Evolutionary conservation across 257 asterid species (phyloP), one percentile per base, ranked within the genome.

Genomic region (Primulina eburnea): DNA sequence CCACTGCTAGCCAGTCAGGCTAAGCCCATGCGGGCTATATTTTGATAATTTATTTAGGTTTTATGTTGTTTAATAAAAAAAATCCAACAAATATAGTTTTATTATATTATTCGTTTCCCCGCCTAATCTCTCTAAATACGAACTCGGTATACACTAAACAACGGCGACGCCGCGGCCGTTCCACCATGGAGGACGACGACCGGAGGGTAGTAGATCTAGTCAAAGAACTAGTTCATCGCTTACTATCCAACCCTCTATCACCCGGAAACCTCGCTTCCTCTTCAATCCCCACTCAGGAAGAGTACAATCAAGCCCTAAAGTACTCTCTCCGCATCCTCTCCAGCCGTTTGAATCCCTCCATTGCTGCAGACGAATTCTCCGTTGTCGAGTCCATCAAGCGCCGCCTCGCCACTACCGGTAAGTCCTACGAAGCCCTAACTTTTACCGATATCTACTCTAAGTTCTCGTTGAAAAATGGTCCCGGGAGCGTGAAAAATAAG

Each of bases 331-430:
- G 99, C 68, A 87, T 94, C 62, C 92, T 94, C 62, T 88, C 92
- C 68, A 91, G 99, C 74, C 92, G 97, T 60, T 86, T 94, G 95
- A 82, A 88, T 28, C 95, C 96, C 3, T 88, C 97, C 57, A 85
- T 91, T 74, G 74, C 87, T 6, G 70, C 85, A 1, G 95, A 91
- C 72, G 96, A 84, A 14, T 74, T 88, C 64, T 86, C 99, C 57
- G 81, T 94, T 88, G 96, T 87, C 35, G 97, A 94, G 84, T 91
- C 98, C 56, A 88, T 94, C 74, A 94, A 94, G 80, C 86, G 98
- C 60, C 87, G 84, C 38, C 89, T 94, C 70, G 99, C 96, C 75
- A 91, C 93, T 17, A 78, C 87, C 35, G 99, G 99, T 85, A 94
- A 94, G 85, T 88, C 99, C 68, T 86, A 97, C 73, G 89, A 89